Percentiles rank a stretch among this genome's conserved stretches.
Conservation (phyloP, 495 filamentous ascomycete genomes). For the Poronia punctata region DNA sequence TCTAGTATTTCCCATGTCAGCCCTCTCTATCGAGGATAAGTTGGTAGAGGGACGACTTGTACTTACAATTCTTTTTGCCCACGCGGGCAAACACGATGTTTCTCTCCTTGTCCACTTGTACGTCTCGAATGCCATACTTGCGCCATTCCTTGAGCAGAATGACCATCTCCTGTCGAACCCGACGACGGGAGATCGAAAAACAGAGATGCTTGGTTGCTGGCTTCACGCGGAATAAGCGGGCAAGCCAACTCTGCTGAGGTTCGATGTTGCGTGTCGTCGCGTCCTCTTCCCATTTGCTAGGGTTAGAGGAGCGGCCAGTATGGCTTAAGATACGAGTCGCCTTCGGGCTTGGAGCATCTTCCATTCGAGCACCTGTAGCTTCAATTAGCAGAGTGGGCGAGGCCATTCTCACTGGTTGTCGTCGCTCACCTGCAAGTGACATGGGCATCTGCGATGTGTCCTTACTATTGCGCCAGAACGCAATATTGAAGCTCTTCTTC, state of each 20-base stretch:
- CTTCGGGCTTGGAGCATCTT: conserved; percentile 6
- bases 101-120: conserved; percentile 64
- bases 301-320: conserved; percentile 1
- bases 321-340: conserved; percentile 8
- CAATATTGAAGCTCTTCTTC: conserved; percentile 42
- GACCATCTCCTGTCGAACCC: conserved; percentile 67
- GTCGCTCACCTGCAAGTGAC: conserved; percentile 30
- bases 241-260: conserved; percentile 72
- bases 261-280: conserved; percentile 41
- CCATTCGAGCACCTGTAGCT: conserved; percentile 8
- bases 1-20: conserved; percentile 39
- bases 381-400: conserved; percentile 11
- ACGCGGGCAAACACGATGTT: conserved; percentile 72
- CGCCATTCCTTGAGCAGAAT: conserved; percentile 71
- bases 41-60: not conserved
- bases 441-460: conserved; percentile 25
- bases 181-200: conserved; percentile 59
- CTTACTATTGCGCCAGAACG: conserved; percentile 40
- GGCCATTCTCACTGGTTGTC: not conserved
- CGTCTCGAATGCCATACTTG: conserved; percentile 66
- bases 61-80: conserved; percentile 69
- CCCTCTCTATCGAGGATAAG: no score
- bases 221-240: conserved; percentile 81
- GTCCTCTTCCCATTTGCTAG: conserved; percentile 9
- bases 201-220: conserved; percentile 67